phyloP scores from a whole-genome alignment of 2,329 filamentous ascomycete genomes.

The Fusarium papillatum region DNA sequence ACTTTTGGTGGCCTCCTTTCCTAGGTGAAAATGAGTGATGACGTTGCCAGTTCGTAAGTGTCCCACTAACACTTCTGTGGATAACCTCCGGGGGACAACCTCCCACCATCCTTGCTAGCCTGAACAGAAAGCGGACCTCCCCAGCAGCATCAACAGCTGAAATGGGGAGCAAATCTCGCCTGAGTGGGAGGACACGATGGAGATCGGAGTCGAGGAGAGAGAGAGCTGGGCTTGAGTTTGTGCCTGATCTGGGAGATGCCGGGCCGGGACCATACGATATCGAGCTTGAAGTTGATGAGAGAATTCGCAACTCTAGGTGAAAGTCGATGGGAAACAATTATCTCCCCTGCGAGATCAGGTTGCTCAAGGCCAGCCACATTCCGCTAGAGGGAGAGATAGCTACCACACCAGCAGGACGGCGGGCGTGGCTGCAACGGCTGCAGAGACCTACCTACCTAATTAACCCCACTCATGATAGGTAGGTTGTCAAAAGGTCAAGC shows the following conservation, averaged over 20 bases:
- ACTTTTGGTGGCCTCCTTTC: constrained; percentile 13
- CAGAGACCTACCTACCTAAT: constrained; percentile 29
- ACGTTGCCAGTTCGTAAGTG: background rate
- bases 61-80: constrained; percentile 24
- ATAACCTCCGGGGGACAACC: constrained; percentile 22
- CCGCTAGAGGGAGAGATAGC: background rate
- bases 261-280: constrained; percentile 1
- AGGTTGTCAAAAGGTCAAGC: constrained; percentile 23
- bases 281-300: background rate
- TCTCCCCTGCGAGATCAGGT: background rate
- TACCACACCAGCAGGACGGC: constrained; percentile 12
- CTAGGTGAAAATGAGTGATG: background rate
- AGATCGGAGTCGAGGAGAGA: constrained; percentile 29
- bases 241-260: constrained; percentile 26
- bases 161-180: constrained; percentile 43
- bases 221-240: constrained; percentile 6
- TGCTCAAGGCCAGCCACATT: background rate
- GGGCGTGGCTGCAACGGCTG: constrained; percentile 11
- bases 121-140: constrained; percentile 30
- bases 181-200: constrained; percentile 35
- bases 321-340: background rate
- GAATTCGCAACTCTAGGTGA: background rate
- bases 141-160: constrained; percentile 34
- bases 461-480: constrained; percentile 15
- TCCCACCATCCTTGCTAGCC: constrained; percentile 38